Evolutionary conservation across 2,329 filamentous ascomycete species (phyloP).

Genomic region (Stachybotrys chlorohalonatus): DNA sequence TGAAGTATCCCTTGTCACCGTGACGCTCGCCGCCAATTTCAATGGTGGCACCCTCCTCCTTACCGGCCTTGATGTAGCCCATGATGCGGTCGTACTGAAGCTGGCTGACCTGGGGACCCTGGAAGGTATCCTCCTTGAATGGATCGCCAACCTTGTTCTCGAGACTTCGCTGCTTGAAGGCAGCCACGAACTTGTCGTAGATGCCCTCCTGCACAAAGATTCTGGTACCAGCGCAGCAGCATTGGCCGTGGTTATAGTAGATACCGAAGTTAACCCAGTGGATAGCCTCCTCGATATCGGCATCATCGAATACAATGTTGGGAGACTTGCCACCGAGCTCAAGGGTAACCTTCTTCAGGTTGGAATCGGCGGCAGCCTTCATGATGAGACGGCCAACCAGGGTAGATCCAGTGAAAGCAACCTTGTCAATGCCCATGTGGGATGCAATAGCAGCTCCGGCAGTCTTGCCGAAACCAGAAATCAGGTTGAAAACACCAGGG

Average conservation of each 20-base stretch:
- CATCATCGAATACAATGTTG: conserved; percentile 72
- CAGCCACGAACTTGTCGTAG: conserved; percentile 77
- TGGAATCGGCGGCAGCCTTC: conserved; percentile 69
- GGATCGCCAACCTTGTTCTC: conserved; percentile 78
- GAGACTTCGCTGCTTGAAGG: conserved; percentile 68
- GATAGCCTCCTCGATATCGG: conserved; percentile 68
- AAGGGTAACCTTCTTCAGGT: conserved; percentile 75
- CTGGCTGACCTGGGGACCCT: conserved; percentile 79
- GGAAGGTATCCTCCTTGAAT: conserved; percentile 71
- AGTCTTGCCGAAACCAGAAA: conserved; percentile 68
- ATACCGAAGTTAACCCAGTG: conserved; percentile 68
- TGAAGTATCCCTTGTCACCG: conserved; percentile 78
- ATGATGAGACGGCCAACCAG: conserved; percentile 66
- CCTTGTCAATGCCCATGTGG: conserved; percentile 77
- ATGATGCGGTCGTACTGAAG: conserved; percentile 85
- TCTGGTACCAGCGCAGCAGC: conserved; percentile 69
- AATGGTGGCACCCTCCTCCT: conserved; percentile 50
- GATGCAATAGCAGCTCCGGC: conserved; percentile 68
- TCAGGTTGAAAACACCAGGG: conserved; percentile 66
- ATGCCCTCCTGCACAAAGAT: conserved; percentile 80
- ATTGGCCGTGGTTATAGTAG: conserved; percentile 57
- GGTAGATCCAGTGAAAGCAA: conserved; percentile 75
- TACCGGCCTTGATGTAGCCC: conserved; percentile 63
- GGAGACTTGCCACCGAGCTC: conserved; percentile 75
- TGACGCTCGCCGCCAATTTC: conserved; percentile 46